phyloP scores from a whole-genome alignment of 2,329 filamentous ascomycete genomes.

The Seiridium unicorne region DNA sequence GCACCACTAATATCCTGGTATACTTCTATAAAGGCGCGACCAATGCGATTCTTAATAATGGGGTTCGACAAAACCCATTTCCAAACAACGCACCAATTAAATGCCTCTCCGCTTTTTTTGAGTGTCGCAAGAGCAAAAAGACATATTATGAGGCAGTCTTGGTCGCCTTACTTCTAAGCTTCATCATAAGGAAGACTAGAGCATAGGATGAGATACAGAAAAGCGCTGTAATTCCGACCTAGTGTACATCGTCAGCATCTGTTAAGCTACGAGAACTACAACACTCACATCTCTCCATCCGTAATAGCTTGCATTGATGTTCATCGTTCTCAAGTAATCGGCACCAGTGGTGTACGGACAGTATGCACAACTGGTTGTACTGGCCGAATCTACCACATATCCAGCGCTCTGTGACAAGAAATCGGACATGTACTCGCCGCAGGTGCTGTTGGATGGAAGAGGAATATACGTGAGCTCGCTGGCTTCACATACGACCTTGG shows the following conservation, averaged over 20 bases:
- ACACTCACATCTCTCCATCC: conserved; percentile 16
- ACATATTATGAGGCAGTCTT: conserved; percentile 27
- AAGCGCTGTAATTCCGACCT: conserved; percentile 35
- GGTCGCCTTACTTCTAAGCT: conserved; percentile 44
- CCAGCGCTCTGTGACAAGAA: not conserved
- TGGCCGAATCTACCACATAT: conserved; percentile 8
- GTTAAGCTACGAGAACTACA: not conserved
- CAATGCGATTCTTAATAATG: too few species aligned
- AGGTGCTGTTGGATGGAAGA: conserved; percentile 52
- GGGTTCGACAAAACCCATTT: too few species aligned
- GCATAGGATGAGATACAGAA: conserved; percentile 40
- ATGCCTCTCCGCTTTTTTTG: too few species aligned
- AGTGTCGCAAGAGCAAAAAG: too few species aligned
- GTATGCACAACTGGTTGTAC: conserved; percentile 8
- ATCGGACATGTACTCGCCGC: conserved; percentile 51
- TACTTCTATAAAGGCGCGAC: too few species aligned
- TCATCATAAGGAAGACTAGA: conserved; percentile 46
- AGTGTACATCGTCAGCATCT: not conserved
- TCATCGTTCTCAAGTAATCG: conserved; percentile 16
- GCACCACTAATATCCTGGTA: too few species aligned
- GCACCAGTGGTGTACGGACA: conserved; percentile 16
- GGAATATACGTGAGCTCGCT: conserved; percentile 66
- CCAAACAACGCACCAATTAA: too few species aligned
- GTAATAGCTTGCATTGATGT: conserved; percentile 15
- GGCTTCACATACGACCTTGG: conserved; percentile 47